Evolutionary conservation across 495 filamentous ascomycete species (phyloP).

Genomic region (Aspergillus asperescens): DNA sequence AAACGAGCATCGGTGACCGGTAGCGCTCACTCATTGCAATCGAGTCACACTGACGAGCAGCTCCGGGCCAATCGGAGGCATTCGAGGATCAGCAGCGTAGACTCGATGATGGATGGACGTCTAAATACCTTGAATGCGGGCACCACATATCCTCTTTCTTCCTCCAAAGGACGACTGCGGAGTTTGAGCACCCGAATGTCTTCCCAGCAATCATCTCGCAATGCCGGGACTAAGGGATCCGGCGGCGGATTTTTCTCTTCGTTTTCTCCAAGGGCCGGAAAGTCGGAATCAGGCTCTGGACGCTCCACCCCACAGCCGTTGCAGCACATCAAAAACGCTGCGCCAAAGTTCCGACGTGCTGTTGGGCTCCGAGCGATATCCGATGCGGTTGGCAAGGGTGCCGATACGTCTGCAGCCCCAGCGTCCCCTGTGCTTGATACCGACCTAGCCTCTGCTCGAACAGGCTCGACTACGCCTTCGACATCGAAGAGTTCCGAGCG

Average conservation of each 20-base stretch:
- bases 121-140: constrained; percentile 34
- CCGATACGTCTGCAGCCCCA: constrained; percentile 31
- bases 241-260: constrained; percentile 47
- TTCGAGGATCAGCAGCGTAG: constrained; percentile 73
- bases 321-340: constrained; percentile 34
- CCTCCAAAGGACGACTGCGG: constrained; percentile 40
- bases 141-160: constrained; percentile 58
- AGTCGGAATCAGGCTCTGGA: constrained; percentile 44
- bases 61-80: constrained; percentile 58
- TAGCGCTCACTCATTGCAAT: constrained; percentile 54
- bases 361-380: constrained; percentile 74
- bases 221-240: constrained; percentile 52
- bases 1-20: constrained; percentile 61
- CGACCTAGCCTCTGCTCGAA: constrained; percentile 64
- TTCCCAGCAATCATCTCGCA: constrained; percentile 39
- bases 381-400: constrained; percentile 51
- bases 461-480: constrained; percentile 83
- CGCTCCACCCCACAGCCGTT: constrained; percentile 48
- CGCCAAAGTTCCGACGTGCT: constrained; percentile 46
- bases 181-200: constrained; percentile 42
- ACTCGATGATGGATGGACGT: constrained; percentile 46
- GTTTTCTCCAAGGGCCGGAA: constrained; percentile 40
- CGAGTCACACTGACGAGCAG: constrained; percentile 67
- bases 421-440: constrained; percentile 61
- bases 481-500: constrained; percentile 74